These are phyloP conservation scores for Didymella pomorum DNA, from an alignment of 2,329 filamentous ascomycete genomes.

Conservation along the genomic window DNA sequence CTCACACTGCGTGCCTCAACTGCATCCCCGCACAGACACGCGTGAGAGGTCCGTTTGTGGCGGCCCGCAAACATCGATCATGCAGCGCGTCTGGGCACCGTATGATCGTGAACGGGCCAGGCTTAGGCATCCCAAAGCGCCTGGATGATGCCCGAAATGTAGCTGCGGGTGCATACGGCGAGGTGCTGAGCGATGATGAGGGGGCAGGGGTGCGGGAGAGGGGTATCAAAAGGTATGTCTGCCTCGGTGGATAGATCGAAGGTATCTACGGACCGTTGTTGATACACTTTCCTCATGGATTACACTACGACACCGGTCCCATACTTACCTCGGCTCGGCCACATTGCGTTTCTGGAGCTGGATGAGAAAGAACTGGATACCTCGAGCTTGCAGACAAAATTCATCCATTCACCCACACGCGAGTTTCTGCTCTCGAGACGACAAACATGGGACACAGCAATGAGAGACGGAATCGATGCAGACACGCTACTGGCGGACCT, in stretches of 20 bases:
- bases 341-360: slow-evolving; percentile 43
- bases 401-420: slow-evolving; percentile 32
- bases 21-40: slow-evolving; percentile 19
- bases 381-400: slow-evolving; percentile 35
- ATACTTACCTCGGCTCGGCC: slow-evolving; percentile 32
- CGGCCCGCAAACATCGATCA: slow-evolving; percentile 19
- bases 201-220: slow-evolving; percentile 25
- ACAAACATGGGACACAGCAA: slow-evolving; percentile 5
- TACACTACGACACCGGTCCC: slow-evolving; percentile 19
- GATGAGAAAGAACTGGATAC: slow-evolving; percentile 44
- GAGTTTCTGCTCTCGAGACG: slow-evolving; percentile 28
- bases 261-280: slow-evolving; percentile 8
- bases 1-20: slow-evolving; percentile 12
- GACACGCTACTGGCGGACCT: slow-evolving; percentile 39
- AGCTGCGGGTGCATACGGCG: slow-evolving; percentile 27
- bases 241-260: slow-evolving; percentile 13
- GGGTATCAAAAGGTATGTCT: slow-evolving; percentile 24
- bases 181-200: slow-evolving; percentile 24
- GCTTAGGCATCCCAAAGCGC: slow-evolving; percentile 18
- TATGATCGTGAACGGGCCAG: slow-evolving; percentile 18
- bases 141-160: slow-evolving; percentile 17
- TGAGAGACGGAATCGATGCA: slow-evolving; percentile 28
- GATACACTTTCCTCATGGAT: slow-evolving; percentile 33
- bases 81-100: slow-evolving; percentile 20
- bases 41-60: slow-evolving; percentile 21